Base-by-base conservation (phyloP, 805 yeast species). In the Lachancea sp. region DNA sequence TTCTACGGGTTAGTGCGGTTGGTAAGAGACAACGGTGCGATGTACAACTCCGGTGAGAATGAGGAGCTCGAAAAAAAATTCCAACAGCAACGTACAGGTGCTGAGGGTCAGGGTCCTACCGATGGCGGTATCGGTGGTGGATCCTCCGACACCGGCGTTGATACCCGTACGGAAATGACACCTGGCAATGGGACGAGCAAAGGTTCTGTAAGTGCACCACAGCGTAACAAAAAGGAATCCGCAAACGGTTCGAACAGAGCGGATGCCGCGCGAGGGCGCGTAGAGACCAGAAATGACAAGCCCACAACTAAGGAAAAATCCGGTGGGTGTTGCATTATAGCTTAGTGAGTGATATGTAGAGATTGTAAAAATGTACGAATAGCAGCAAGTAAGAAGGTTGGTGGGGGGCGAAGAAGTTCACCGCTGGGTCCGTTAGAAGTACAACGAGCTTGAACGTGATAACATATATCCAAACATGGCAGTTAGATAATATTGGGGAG, bases 1-100 rank as follows among this genome's bases (percentile, higher is more conserved):
- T 86, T 86, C 61, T 79, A 72, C 55, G 80, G 77, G 28, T 60
- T 83, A 48, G 84, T 81, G 12, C 71, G 87, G 49, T 68, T 70
- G 32, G 76, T 80, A 40, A 72, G 67, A 41, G 65, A 61, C 40
- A 55, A 59, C 29, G 67, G 67, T 23, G 63, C 61, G 9, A 26
- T 36, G 2, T 60, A 45, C 38, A 61, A 61, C 34, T 50, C 52
- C 11, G 35, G 28, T 28, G 47, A 46, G 29, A 37, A 42, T 8
- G 41, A 43, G 29, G 25, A 15, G 36, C 25, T 30, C 20, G 43
- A 34, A 21, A 17, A 38, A 13, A 37, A 32, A 18, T 24, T 26
- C 9, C 30, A 15, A 19, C 32, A 38, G 29, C 41, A 38, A 32
- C 8, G 12, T 6, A 25, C 26, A 3, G 19, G 20, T 8, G 23